Evolutionary conservation across 768 basidiomycete genomes (phyloP), one percentile per base, ranked within the genome.

Genomic region (Trichaptum fuscoviolaceum): DNA sequence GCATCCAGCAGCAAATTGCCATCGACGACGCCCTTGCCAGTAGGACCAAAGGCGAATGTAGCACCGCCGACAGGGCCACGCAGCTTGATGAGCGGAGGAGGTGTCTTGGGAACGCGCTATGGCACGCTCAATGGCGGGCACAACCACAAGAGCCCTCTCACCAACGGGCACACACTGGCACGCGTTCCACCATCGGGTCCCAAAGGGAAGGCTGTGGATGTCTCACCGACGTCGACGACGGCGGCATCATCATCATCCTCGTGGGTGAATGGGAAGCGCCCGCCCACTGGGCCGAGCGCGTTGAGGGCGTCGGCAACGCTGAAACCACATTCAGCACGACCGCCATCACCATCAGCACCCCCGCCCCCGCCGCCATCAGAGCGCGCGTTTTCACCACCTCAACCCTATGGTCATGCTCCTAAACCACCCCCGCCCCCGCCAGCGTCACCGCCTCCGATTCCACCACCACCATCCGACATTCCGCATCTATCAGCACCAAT

Each of bases 61-160:
- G 75, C 79, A 3, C 89, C 86, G 9, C 89, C 89, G 15, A 90
- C 87, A 1, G 89, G 86, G 0, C 89, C 89, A 18, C 82, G 88
- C 58, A 87, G 85, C 72, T 78, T 89, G 60, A 75, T 79, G 62
- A 82, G 80, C 67, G 81, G 78, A 52, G 42, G 42, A 52, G 42
- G 42, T 4, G 42, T 42, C 64, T 61, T 25, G 30, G 59, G 59
- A 61, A 7, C 25, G 59, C 66, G 57, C 27, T 68, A 64, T 66
- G 70, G 64, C 74, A 75, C 66, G 65, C 66, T 62, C 72, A 72
- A 61, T 23, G 63, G 65, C 73, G 65, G 70, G 72, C 67, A 25
- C 68, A 69, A 66, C 70, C 77, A 58, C 74, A 80, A 15, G 63
- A 86, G 85, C 71, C 73, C 78, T 62, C 74, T 80, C 61, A 71